Conservation (phyloP, 805 yeast species). For the Teunomyces gatunensis region DNA sequence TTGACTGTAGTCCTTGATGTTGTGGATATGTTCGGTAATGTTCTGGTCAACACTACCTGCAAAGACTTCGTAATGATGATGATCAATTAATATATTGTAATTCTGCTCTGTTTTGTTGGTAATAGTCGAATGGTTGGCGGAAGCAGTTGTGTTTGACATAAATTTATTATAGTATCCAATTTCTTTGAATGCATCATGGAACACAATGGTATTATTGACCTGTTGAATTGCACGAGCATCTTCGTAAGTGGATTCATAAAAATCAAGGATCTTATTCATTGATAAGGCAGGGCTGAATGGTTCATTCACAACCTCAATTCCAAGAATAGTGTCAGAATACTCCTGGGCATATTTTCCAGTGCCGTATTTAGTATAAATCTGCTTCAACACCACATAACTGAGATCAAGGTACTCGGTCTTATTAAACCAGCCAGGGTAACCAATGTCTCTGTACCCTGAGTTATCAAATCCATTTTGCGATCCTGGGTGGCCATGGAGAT, state of each 20-base stretch:
- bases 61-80: conserved; percentile 42
- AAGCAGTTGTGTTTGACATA: conserved; percentile 23
- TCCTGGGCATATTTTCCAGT: conserved; percentile 18
- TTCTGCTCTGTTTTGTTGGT: conserved; percentile 6
- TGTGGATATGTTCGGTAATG: conserved; percentile 30
- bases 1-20: conserved; percentile 29
- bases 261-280: conserved; percentile 21
- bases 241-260: conserved; percentile 28
- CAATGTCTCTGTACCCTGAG: conserved; percentile 58
- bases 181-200: conserved; percentile 65
- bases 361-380: conserved; percentile 36
- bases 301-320: conserved; percentile 41
- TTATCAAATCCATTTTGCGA: conserved; percentile 87
- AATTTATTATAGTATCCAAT: conserved; percentile 55
- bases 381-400: conserved; percentile 31
- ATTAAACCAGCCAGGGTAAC: conserved; percentile 37
- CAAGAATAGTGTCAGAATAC: conserved; percentile 33
- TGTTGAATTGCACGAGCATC: conserved; percentile 30
- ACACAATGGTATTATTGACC: conserved; percentile 44
- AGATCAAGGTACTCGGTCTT: conserved; percentile 23
- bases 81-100: conserved; percentile 39
- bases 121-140: conserved; percentile 2
- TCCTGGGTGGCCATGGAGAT: conserved; percentile 80
- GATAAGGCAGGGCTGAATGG: conserved; percentile 30
- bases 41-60: conserved; percentile 23